A percentile compares a stretch with the other conserved stretches of the same genome.
These are phyloP conservation scores for Macroventuria anomochaeta DNA, from an alignment of 2,329 filamentous ascomycete genomes.

Conservation along the genomic window DNA sequence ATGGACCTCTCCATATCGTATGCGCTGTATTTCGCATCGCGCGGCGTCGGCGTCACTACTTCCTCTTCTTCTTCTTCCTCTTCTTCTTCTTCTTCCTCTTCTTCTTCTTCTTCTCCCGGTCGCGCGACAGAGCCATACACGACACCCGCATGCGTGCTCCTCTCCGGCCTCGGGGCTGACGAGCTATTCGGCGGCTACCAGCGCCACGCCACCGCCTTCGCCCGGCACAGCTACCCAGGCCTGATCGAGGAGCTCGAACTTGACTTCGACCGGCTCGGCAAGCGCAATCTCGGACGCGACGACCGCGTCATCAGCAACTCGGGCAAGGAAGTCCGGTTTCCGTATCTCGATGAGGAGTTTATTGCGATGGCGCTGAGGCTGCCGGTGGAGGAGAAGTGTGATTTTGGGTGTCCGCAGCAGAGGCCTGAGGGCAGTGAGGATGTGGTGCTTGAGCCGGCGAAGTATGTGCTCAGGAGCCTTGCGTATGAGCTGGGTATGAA, in stretches of 20 bases:
- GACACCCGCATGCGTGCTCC: constrained; percentile 78
- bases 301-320: constrained; percentile 90
- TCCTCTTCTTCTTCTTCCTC: constrained; percentile 46
- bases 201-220: constrained; percentile 79
- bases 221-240: constrained; percentile 70
- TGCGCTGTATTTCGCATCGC: constrained; percentile 92
- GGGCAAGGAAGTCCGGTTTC: constrained; percentile 87
- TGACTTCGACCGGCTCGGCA: constrained; percentile 83
- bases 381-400: constrained; percentile 85
- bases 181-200: constrained; percentile 95
- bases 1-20: constrained; percentile 97
- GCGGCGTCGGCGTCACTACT: constrained; percentile 74
- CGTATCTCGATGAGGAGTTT: constrained; percentile 86
- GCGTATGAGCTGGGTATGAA: constrained; percentile 76
- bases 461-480: constrained; percentile 78
- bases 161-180: constrained; percentile 93
- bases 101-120: constrained; percentile 45
- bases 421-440: constrained; percentile 29
- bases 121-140: constrained; percentile 56
- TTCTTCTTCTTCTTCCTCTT: constrained; percentile 43
- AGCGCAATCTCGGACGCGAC: constrained; percentile 93
- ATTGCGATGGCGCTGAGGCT: constrained; percentile 78
- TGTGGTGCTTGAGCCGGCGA: constrained; percentile 72
- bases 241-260: constrained; percentile 83
- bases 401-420: constrained; percentile 65